These are phyloP conservation scores for Jamesozyma gamospora DNA, from an alignment of 805 yeast species.

Conservation along the genomic window DNA sequence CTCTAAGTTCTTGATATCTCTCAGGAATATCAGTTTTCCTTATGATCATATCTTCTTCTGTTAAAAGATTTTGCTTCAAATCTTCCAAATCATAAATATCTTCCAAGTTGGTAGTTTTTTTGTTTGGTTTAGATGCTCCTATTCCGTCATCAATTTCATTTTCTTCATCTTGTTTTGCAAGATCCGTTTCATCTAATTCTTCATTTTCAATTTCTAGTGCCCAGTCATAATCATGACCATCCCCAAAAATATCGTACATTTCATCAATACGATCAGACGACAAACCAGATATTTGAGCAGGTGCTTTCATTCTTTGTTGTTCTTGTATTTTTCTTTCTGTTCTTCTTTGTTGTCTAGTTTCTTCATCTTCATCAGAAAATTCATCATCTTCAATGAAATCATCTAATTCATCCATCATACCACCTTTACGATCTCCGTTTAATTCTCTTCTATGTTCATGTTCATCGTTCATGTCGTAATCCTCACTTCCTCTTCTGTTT, in stretches of 20 bases:
- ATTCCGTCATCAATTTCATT: slow-evolving; percentile 31
- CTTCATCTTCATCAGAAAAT: slow-evolving; percentile 71
- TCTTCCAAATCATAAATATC: slow-evolving; percentile 95
- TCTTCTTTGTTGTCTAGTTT: slow-evolving; percentile 35
- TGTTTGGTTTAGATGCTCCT: slow-evolving; percentile 19
- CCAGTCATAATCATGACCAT: slow-evolving; percentile 97
- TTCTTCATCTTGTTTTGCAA: slow-evolving; percentile 15
- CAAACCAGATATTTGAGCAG: slow-evolving; percentile 48
- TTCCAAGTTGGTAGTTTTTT: slow-evolving; percentile 43
- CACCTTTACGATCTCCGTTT: slow-evolving; percentile 27
- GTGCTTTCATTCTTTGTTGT: slow-evolving; percentile 40
- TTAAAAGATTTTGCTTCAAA: slow-evolving; percentile 78
- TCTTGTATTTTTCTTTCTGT: slow-evolving; percentile 26
- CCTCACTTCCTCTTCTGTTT: slow-evolving; percentile 18
- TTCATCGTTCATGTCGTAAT: slow-evolving; percentile 12
- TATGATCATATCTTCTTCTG: slow-evolving; percentile 83
- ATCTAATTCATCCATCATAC: slow-evolving; percentile 72
- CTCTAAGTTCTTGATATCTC: slow-evolving; percentile 71
- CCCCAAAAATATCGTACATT: slow-evolving; percentile 90
- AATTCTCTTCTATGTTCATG: slow-evolving; percentile 12
- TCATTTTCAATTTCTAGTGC: slow-evolving; percentile 70
- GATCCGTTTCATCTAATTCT: slow-evolving; percentile 31
- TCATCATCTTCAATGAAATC: slow-evolving; percentile 98
- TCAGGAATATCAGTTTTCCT: slow-evolving; percentile 87
- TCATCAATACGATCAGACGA: slow-evolving; percentile 90